phyloP scores from a whole-genome alignment of 78 protist species.

The Pelomyxa schiedti region DNA sequence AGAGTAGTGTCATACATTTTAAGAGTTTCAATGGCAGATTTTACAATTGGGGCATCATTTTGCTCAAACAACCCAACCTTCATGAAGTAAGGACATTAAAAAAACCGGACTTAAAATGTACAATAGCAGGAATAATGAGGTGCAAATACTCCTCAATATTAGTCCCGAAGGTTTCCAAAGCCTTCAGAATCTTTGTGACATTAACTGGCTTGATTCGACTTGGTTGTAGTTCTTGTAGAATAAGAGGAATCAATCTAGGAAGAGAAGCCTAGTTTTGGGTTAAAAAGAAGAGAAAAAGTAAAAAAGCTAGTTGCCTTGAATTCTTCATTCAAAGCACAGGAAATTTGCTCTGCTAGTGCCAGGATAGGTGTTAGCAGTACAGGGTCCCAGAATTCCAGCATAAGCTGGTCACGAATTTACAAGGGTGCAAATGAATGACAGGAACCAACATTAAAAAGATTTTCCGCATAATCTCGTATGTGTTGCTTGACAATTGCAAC shows the following conservation, averaged over 20 bases:
- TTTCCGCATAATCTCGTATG: constrained; percentile 64
- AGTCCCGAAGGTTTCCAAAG: constrained; percentile 71
- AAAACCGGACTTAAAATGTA: too few relatives aligned
- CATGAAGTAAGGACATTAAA: too few relatives aligned
- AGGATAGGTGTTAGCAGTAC: constrained; percentile 28
- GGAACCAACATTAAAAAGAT: constrained; percentile 40
- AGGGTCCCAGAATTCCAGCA: constrained; percentile 72
- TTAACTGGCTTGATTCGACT: constrained; percentile 21
- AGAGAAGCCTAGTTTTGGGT: too few relatives aligned
- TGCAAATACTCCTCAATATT: constrained; percentile 79
- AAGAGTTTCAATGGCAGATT: constrained; percentile 1
- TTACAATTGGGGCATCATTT: constrained; percentile 23
- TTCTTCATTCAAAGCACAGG: constrained; percentile 72
- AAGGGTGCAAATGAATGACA: neutral
- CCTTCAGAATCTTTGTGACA: constrained; percentile 44
- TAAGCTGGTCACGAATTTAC: constrained; percentile 25
- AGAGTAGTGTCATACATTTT: constrained; percentile 11
- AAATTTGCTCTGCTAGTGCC: constrained; percentile 68
- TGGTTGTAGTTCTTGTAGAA: constrained; percentile 36
- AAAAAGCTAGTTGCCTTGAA: too few relatives aligned
- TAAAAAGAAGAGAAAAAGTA: too few relatives aligned
- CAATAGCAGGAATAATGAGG: constrained; percentile 81
- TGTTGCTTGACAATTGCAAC: constrained; percentile 81
- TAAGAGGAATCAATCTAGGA: constrained; percentile 73
- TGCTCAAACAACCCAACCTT: constrained; percentile 57